Evolutionary conservation across 129 eudicot genomes (phyloP), one percentile per base, ranked within the genome.

Genomic region (Flaveria trinervia): DNA sequence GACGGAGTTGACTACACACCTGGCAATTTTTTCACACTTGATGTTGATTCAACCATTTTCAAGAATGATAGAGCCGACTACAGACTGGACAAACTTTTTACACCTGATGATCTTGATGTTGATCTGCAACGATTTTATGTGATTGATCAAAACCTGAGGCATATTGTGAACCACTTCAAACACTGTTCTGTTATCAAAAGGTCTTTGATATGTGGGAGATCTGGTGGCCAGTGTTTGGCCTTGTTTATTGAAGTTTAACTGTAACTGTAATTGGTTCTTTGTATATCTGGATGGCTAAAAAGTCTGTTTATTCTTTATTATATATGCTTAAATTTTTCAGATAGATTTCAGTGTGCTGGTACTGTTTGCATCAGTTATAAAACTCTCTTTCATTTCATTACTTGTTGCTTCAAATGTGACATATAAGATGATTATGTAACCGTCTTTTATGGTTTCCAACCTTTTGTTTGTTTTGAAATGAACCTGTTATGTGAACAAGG

Each of bases 71-170:
- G 56, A 72, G 20, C 44, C 2, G 71, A 43, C 16, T 44, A 73
- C 70, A 13, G 8, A 36, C 41, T 36, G 41, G 41, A 36, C 41
- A 36, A 36, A 5, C 41, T 5, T 36, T 36, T 36, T 8, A 36
- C 41, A 36, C 41, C 41, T 36, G 83, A 80, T 80, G 82, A 70
- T 62, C 65, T 79, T 22, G 82, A 71, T 61, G 43, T 1, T n/a
- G 36, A 65, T 72, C 15, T 79, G 41, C 28, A 26, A 43, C 26
- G 5, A 20, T 80, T 80, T 68, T 74, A 30, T 56, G 84, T 33
- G 84, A 80, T 50, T 76, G 54, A 76, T 36, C 41, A 18, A 14
- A 74, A 9, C 51, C 2, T 1, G 3, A 60, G 39, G 65, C 65
- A n/a, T 55, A 20, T n/a, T 67, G 52, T 17, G 9, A 17, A 9